Evolutionary conservation across 2,329 filamentous ascomycete genomes (phyloP), one percentile per base, ranked within the genome.

Genomic region (Cordyceps pruinosa): DNA sequence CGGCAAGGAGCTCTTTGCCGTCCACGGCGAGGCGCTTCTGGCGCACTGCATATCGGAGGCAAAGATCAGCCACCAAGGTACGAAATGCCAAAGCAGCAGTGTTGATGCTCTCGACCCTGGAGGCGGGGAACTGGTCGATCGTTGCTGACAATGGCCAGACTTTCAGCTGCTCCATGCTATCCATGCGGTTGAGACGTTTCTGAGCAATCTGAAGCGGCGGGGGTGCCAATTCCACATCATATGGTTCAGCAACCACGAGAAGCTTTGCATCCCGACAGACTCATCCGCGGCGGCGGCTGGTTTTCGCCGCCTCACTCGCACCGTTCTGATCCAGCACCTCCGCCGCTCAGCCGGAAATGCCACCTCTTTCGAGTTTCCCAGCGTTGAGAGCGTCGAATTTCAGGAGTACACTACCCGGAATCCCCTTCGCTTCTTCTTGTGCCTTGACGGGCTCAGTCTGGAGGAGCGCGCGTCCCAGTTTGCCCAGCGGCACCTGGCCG

Each of bases 21-120:
- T 91, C 30, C 86, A 91, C 61, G 87, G 87, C 30, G 87, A 92
- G 64, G 86, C 86, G 0, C 69, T 91, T n/a, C 72, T 91, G 12
- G 72, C 83, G 7, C 72, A 87, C 58, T 86, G 81, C 63, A 80
- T 90, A 48, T 71, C 74, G n/a, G 77, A 86, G 61, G 73, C 78
- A 12, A 75, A 79, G 23, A 79, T 91, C 41, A 84, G 90, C 65
- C 87, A 88, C 61, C 64, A 78, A 55, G 68, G 77, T 80, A 69
- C 58, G 68, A 56, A 32, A 19, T 25, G 4, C 6, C 5, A 13
- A 15, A 37, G 46, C 17, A 13, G 17, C 2, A 35, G 5, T 15
- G 3, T 45, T 17, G 21, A 19, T 25, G 19, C 25, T 21, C 26
- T 13, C 8, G 2, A 10, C 17, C 15, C 4, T 2, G 25, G 17